Conservation (phyloP, 352 stramenopile genomes). For the Globisporangium spinosum region DNA sequence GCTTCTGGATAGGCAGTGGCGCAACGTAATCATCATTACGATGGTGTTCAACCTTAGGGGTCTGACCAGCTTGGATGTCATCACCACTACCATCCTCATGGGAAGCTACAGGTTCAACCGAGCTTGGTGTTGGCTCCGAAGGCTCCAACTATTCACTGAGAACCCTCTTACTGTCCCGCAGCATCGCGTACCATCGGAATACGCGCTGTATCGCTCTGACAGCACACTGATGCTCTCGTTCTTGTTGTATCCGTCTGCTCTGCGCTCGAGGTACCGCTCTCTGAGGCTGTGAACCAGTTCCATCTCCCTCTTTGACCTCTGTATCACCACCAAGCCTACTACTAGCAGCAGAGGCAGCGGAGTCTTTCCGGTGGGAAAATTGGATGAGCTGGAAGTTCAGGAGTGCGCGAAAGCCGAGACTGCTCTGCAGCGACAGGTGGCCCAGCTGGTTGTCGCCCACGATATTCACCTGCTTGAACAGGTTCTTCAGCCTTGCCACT, state of each 20-base stretch:
- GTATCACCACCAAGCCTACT: neutral
- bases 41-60: neutral
- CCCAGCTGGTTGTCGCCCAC: conserved; percentile 63
- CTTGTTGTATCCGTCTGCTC: conserved; percentile 6
- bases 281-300: conserved; percentile 16
- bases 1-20: neutral
- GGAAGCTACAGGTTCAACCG: neutral
- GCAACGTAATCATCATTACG: neutral
- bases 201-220: conserved; percentile 22
- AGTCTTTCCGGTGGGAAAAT: conserved; percentile 25
- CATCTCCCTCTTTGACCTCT: neutral
- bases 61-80: neutral
- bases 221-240: conserved; percentile 1
- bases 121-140: neutral
- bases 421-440: conserved; percentile 44
- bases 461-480: conserved; percentile 52
- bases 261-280: conserved; percentile 11
- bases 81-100: neutral
- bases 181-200: conserved; percentile 11
- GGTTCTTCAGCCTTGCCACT: conserved; percentile 32
- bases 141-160: neutral
- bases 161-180: neutral
- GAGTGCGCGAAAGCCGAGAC: conserved; percentile 51
- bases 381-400: conserved; percentile 29
- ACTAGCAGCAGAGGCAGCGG: neutral